Percentiles rank a stretch among this genome's conserved stretches.
These are phyloP conservation scores for Boletus rufocinnamomeus DNA, from an alignment of 768 basidiomycete species.

Conservation along the genomic window DNA sequence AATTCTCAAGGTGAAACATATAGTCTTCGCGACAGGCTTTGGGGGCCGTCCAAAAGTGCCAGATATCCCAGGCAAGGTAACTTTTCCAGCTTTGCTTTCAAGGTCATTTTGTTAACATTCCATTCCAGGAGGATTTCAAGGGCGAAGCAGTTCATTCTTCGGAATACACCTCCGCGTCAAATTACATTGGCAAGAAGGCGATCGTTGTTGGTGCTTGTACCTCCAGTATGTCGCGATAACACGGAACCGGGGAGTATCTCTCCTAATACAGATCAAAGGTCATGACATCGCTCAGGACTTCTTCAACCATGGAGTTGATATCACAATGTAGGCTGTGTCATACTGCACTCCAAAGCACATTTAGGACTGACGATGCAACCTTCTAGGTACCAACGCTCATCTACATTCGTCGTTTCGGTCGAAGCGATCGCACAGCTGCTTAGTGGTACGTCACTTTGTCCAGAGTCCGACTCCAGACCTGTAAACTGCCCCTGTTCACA, in stretches of 20 bases:
- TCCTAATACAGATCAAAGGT: slow-evolving; percentile 20
- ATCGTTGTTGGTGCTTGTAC: slow-evolving; percentile 71
- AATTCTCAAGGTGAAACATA: slow-evolving; percentile 46
- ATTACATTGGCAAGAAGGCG: slow-evolving; percentile 61
- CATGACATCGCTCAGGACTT: slow-evolving; percentile 44
- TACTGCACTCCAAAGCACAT: not conserved
- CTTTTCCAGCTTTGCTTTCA: not conserved
- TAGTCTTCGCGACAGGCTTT: slow-evolving; percentile 60
- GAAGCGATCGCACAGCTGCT: slow-evolving; percentile 10
- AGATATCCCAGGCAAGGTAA: slow-evolving; percentile 44
- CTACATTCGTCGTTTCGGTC: slow-evolving; percentile 24
- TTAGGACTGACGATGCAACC: slow-evolving; percentile 1
- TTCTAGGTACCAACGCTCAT: slow-evolving; percentile 28
- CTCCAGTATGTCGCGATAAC: slow-evolving; percentile 43
- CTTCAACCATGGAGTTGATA: slow-evolving; percentile 31
- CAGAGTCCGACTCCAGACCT: no score
- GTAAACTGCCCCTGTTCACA: not conserved
- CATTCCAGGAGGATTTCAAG: slow-evolving; percentile 47
- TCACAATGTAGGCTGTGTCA: slow-evolving; percentile 25
- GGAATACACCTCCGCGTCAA: slow-evolving; percentile 47
- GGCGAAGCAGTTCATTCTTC: slow-evolving; percentile 57
- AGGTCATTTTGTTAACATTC: not conserved
- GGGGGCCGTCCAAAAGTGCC: slow-evolving; percentile 49
- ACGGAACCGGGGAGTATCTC: not conserved
- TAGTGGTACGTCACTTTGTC: slow-evolving; percentile 7